Base-by-base conservation (phyloP, 805 yeast species). In the Brettanomyces anomalus region DNA sequence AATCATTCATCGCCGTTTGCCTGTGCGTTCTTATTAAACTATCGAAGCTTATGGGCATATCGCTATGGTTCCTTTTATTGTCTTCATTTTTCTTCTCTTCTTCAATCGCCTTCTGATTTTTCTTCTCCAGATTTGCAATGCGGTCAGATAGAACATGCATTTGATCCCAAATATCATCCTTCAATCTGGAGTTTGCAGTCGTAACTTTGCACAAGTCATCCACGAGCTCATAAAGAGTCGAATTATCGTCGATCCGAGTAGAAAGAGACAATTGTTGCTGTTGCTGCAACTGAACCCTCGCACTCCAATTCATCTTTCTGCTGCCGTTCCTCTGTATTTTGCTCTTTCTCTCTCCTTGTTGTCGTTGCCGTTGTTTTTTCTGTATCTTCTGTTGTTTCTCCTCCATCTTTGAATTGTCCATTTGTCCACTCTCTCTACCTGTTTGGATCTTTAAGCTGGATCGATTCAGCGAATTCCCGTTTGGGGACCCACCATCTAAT, bases 121-220 rank as follows among this genome's bases (percentile, higher is more conserved):
- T 13, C 31, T 36, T 15, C 31, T 36, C 31, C 16, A n/a, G n/a
- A 11, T 15, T 20, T 24, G 39, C n/a, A 10, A 14, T 11, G 10
- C 17, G 16, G 6, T 36, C 37, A 2, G 59, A 55, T 3, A 56
- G 28, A 8, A 33, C 31, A n/a, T 49, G 54, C 2, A 56, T 33
- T 18, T 53, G 50, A 2, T 40, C 20, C 65, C 65, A 60, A 4
- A 60, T 55, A 8, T 49, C 52, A 5, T 43, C 39, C 33, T 58
- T 60, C 15, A 60, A 39, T 20, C 35, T 21, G 26, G 43, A 43
- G 37, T 56, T 60, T 20, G 53, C 51, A 4, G 20, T 10, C 19
- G 58, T 35, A 2, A 53, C 46, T 3, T 35, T 32, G 4, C 46
- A 20, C 19, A 60, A 39, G 32, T 51, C 56, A 39, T 57, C 59